phyloP scores from a whole-genome alignment of 192 early-diverging fungal genomes.

The Gamsiella multidivaricata region DNA sequence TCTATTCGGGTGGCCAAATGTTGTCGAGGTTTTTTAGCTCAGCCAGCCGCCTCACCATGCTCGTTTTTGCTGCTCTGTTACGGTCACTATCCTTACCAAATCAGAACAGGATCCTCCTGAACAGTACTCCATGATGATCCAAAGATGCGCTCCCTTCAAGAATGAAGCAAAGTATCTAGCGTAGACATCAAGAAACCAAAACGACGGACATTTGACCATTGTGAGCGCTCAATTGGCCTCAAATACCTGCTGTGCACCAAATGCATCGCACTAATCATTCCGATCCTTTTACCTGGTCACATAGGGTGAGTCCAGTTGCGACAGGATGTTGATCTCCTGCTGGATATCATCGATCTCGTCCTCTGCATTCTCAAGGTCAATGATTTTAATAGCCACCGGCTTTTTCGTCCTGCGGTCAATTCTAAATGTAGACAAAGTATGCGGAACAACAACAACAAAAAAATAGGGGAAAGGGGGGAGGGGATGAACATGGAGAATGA shows the following conservation, averaged over 20 bases:
- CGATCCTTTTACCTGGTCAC: constrained; percentile 87
- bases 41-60: too few species aligned
- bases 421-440: constrained; percentile 47
- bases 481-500: neutral
- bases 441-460: neutral
- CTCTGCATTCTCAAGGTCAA: constrained; percentile 96
- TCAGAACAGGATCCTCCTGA: constrained; percentile 95
- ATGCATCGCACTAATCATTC: too few species aligned
- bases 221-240: too few species aligned
- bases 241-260: too few species aligned
- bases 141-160: constrained; percentile 88
- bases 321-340: constrained; percentile 95
- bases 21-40: too few species aligned
- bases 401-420: constrained; percentile 73
- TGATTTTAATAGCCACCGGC: constrained; percentile 96
- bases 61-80: too few species aligned
- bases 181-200: neutral
- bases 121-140: constrained; percentile 99
- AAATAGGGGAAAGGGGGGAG: constrained; percentile 8
- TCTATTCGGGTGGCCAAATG: too few species aligned
- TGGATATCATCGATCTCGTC: constrained; percentile 99
- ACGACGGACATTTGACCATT: too few species aligned
- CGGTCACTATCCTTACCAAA: constrained; percentile 65
- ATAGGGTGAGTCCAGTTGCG: constrained; percentile 89
- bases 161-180: constrained; percentile 89